Base-by-base conservation (phyloP, 306 rosid genomes). In the Casuarina glauca region DNA sequence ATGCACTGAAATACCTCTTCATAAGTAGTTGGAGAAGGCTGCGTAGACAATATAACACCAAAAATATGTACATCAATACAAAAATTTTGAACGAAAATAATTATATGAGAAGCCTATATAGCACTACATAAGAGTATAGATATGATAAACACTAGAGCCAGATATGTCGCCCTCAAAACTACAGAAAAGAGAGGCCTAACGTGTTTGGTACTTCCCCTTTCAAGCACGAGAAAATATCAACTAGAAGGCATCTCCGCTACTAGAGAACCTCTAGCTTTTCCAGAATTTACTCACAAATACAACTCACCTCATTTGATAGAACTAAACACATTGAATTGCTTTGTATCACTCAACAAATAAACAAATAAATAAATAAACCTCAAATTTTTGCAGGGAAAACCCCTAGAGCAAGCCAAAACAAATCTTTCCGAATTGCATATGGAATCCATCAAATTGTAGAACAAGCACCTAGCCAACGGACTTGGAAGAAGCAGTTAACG, bases 1-100 rank as follows among this genome's bases (percentile, higher is more conserved):
- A 96, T 96, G 69, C 96, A 91, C 84, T 91, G 88, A 74, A 96
- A 96, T 74, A 96, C 99, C 87, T 93, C 99, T 12, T 80, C 89
- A 17, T 77, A 96, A 1, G 94, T 87, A 0, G 90, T 89, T 3
- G 99, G 98, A 3, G 98, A 84, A 45, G 99, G 99, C 99, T 96
- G 94, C 93, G 82, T 15, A 69, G 57, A 9, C 68, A 50, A 69
- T 50, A 61, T 19, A 57, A 5, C 32, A 67, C 16, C 0, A 62
- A 55, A 44, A 76, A 72, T 8, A 26, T 62, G 70, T 12, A 35
- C 52, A 46, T 71, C 54, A 13, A 16, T 42, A 67, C 41, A 66
- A 67, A 11, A 1, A 17, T 41, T 16, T 67, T 9, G 35, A 17
- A 36, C 17, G 43, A 41, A 42, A 42, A 39, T 15, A 67, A 67